These are phyloP conservation scores for Pythium plurisporium DNA, from an alignment of 352 stramenopile species.

Conservation along the genomic window DNA sequence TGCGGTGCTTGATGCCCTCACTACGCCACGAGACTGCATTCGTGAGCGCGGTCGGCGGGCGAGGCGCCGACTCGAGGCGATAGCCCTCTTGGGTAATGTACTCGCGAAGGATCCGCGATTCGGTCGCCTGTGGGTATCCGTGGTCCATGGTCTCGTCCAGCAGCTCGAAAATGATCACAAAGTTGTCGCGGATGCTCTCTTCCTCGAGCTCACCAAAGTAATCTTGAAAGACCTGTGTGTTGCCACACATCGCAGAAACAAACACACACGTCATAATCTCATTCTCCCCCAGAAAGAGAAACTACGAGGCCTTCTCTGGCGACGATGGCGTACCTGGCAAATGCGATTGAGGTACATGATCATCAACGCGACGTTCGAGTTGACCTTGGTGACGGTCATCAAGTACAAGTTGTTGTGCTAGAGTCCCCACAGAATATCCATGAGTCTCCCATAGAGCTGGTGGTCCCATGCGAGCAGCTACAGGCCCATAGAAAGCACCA, in stretches of 20 bases:
- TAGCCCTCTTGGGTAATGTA: slow-evolving; percentile 99
- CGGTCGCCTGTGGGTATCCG: slow-evolving; percentile 96
- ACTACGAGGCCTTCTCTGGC: too few relatives aligned
- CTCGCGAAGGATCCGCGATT: slow-evolving; percentile 84
- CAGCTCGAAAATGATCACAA: slow-evolving; percentile 99
- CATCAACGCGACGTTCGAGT: slow-evolving; percentile 97
- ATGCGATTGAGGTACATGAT: slow-evolving; percentile 93
- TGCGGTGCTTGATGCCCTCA: slow-evolving; percentile 99
- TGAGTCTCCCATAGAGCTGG: background rate
- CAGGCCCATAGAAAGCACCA: background rate
- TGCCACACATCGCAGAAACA: background rate
- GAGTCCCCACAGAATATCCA: background rate
- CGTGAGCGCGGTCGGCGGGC: slow-evolving; percentile 94
- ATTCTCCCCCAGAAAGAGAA: too few relatives aligned
- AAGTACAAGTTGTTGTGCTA: slow-evolving; percentile 99
- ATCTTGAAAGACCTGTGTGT: slow-evolving; percentile 93
- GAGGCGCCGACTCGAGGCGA: slow-evolving; percentile 88
- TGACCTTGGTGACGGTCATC: slow-evolving; percentile 97
- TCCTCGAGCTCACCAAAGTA: slow-evolving; percentile 99
- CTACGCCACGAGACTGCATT: slow-evolving; percentile 99
- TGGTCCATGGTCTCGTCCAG: slow-evolving; percentile 99
- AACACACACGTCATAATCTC: too few relatives aligned
- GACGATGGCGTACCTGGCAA: slow-evolving; percentile 39
- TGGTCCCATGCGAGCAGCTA: background rate
- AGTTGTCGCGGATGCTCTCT: slow-evolving; percentile 99